Conservation (phyloP, 495 filamentous ascomycete species). For the Elaphomyces granulatus region DNA sequence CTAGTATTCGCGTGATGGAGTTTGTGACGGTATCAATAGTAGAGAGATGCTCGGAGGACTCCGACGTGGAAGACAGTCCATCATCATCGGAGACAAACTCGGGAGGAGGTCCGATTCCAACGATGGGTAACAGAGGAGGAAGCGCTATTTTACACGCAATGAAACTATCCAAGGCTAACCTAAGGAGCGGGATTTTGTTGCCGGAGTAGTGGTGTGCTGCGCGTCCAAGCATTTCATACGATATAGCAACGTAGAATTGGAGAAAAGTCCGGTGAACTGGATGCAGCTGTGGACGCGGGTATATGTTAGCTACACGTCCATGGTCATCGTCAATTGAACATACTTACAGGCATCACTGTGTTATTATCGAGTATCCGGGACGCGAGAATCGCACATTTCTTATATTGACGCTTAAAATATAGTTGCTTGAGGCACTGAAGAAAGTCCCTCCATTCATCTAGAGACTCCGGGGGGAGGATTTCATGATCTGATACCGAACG, state of each 20-base stretch:
- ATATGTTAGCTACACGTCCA: too few species aligned
- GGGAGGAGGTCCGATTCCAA: not conserved
- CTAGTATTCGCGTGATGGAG: slow-evolving; percentile 17
- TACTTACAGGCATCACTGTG: too few species aligned
- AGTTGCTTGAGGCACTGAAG: slow-evolving; percentile 23
- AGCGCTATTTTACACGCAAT: slow-evolving; percentile 13
- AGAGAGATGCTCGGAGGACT: slow-evolving; percentile 1
- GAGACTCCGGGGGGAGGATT: not conserved
- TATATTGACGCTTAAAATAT: slow-evolving; percentile 29
- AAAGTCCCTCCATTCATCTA: slow-evolving; percentile 19
- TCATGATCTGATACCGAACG: not conserved
- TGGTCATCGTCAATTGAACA: too few species aligned
- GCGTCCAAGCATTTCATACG: slow-evolving; percentile 28
- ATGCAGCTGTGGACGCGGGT: slow-evolving; percentile 28
- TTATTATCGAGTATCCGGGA: slow-evolving; percentile 15
- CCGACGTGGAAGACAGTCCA: slow-evolving; percentile 3
- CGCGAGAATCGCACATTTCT: slow-evolving; percentile 28
- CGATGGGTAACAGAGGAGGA: slow-evolving; percentile 6
- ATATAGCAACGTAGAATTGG: slow-evolving; percentile 33
- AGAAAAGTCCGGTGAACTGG: slow-evolving; percentile 26
- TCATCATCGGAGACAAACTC: not conserved
- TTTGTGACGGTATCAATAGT: slow-evolving; percentile 10
- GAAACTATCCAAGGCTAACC: slow-evolving; percentile 20
- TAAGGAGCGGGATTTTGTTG: slow-evolving; percentile 24
- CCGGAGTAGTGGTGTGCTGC: slow-evolving; percentile 28